These are phyloP conservation scores for Neckera pumila DNA, from an alignment of 225 moss, liverwort and hornwort species.

Conservation along the genomic window DNA sequence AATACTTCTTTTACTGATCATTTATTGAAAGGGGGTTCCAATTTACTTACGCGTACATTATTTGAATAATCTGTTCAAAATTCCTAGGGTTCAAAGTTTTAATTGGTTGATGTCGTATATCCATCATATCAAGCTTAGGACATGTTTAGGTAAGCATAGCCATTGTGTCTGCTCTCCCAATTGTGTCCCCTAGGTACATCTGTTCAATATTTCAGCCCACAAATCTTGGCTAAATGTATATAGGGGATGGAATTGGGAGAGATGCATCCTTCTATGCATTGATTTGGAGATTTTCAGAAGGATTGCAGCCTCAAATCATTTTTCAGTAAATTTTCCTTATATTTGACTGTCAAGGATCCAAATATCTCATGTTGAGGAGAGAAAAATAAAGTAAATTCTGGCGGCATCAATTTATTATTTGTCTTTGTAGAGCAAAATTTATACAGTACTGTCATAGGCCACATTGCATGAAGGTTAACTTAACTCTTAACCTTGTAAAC, in stretches of 20 bases:
- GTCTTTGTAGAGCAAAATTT: neutral
- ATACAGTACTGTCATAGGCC: neutral
- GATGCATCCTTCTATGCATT: neutral
- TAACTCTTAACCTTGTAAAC: too few species aligned
- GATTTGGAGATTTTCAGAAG: neutral
- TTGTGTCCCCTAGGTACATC: neutral
- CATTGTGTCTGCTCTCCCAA: neutral
- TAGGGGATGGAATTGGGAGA: neutral
- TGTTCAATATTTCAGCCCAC: neutral
- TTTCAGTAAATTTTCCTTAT: too few species aligned
- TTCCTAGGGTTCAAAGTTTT: neutral
- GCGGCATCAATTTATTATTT: neutral
- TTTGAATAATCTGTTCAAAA: neutral
- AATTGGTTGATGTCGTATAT: neutral
- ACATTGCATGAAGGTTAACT: neutral
- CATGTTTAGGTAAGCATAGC: neutral
- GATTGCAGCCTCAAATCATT: neutral
- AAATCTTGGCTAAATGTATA: neutral
- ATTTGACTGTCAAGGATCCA: too few species aligned
- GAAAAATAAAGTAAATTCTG: neutral
- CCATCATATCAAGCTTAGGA: neutral
- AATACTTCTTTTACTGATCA: neutral
- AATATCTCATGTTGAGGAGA: neutral
- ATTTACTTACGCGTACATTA: too few species aligned
- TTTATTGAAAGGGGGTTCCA: neutral